Conservation (phyloP, 2,329 filamentous ascomycete genomes). For the Trichoderma brevicompactum region DNA sequence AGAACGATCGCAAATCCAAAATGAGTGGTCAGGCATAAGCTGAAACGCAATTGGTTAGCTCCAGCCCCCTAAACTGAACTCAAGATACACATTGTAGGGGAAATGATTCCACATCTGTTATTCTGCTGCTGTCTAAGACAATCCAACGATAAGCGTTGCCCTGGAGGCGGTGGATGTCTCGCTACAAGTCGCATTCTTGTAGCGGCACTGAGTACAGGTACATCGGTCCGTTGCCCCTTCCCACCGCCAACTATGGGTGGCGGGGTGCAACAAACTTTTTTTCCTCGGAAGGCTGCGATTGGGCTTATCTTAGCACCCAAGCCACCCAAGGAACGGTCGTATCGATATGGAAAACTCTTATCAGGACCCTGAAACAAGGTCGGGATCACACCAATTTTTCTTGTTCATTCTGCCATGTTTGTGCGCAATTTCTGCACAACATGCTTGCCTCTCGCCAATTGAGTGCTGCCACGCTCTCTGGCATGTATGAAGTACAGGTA, state of each 20-base stretch:
- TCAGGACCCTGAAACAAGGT: conserved; percentile 4
- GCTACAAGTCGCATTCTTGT: not conserved
- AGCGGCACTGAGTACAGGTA: conserved; percentile 9
- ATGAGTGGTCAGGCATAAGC: not conserved
- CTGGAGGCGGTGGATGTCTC: conserved; percentile 10
- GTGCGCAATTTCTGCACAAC: conserved; percentile 3
- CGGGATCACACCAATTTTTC: not conserved
- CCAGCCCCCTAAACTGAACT: not conserved
- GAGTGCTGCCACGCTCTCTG: conserved; percentile 20
- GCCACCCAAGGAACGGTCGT: conserved; percentile 13
- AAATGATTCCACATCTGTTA: conserved; percentile 19
- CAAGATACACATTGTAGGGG: conserved; percentile 1
- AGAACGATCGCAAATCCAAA: not conserved
- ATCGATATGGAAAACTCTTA: conserved; percentile 24
- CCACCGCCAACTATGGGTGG: conserved; percentile 14
- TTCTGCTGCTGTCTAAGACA: not conserved
- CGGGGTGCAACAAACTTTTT: conserved; percentile 28
- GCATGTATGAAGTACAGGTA: not conserved
- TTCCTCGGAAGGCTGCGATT: conserved; percentile 4
- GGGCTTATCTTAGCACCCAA: conserved; percentile 21
- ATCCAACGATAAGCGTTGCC: conserved; percentile 2
- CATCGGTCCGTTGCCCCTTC: conserved; percentile 7
- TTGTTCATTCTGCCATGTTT: not conserved
- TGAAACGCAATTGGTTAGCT: not conserved
- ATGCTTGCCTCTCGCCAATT: conserved; percentile 22